These are phyloP conservation scores for Aureobasidium sp. DNA, from an alignment of 2,329 filamentous ascomycete species.

Conservation along the genomic window DNA sequence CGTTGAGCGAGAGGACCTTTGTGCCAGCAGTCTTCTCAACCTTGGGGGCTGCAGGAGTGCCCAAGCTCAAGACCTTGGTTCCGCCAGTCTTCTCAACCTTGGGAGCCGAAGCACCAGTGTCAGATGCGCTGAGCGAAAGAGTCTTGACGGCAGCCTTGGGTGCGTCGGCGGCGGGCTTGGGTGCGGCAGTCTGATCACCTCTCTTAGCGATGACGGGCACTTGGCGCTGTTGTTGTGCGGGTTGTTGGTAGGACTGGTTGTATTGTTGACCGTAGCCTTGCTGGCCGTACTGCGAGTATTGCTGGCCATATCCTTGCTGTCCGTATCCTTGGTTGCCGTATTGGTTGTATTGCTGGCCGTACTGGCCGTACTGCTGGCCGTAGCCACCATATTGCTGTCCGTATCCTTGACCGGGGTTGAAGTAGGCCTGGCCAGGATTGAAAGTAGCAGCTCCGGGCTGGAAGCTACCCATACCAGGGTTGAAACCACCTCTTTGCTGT, in stretches of 20 bases:
- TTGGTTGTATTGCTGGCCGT: slow-evolving; percentile 21
- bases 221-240: slow-evolving; percentile 38
- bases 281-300: slow-evolving; percentile 20
- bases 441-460: slow-evolving; percentile 31
- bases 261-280: slow-evolving; percentile 26
- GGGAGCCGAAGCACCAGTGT: slow-evolving; percentile 43
- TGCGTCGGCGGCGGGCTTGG: slow-evolving; percentile 42
- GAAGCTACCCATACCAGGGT: slow-evolving; percentile 24
- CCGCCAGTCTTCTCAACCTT: slow-evolving; percentile 47
- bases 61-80: slow-evolving; percentile 69
- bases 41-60: slow-evolving; percentile 37
- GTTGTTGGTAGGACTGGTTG: slow-evolving; percentile 36
- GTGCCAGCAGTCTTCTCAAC: slow-evolving; percentile 46
- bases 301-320: slow-evolving; percentile 19
- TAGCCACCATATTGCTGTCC: slow-evolving; percentile 28
- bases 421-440: slow-evolving; percentile 31
- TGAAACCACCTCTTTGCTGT: slow-evolving; percentile 21
- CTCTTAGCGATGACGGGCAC: slow-evolving; percentile 59
- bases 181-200: slow-evolving; percentile 42
- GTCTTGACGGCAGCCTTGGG: slow-evolving; percentile 49
- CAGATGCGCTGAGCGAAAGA: slow-evolving; percentile 47
- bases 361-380: slow-evolving; percentile 20
- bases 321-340: slow-evolving; percentile 34
- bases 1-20: slow-evolving; percentile 66
- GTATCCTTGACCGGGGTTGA: slow-evolving; percentile 28